phyloP scores from a whole-genome alignment of 345 rosid genomes.

The Eucalyptus cloeziana region DNA sequence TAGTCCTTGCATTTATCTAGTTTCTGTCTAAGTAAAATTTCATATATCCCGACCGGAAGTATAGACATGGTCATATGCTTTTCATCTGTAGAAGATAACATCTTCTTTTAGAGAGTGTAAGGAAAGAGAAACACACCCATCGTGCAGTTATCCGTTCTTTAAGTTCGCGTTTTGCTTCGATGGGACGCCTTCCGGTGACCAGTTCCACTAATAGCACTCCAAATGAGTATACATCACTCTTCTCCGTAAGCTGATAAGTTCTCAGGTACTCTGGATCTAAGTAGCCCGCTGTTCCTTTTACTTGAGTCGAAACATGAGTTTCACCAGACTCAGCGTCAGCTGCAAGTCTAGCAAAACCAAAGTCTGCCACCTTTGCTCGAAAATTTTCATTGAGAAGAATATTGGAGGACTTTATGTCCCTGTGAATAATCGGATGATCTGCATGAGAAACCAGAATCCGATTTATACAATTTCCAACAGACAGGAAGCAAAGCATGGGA shows the following conservation, averaged over 20 bases:
- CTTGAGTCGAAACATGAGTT: constrained; percentile 93
- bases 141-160: constrained; percentile 66
- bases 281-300: constrained; percentile 97
- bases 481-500: not conserved
- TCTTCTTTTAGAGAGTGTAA: not conserved
- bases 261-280: constrained; percentile 83
- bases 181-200: constrained; percentile 78
- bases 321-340: constrained; percentile 73
- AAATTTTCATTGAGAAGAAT: constrained; percentile 77
- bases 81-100: not conserved
- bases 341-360: constrained; percentile 82
- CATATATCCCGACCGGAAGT: not conserved
- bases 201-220: constrained; percentile 79
- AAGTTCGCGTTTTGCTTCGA: constrained; percentile 59
- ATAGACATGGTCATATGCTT: not conserved
- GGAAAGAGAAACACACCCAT: constrained; percentile 46
- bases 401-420: constrained; percentile 94
- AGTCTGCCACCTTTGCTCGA: constrained; percentile 90
- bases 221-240: constrained; percentile 92
- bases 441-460: not conserved
- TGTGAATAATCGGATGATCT: constrained; percentile 95
- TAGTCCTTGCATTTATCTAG: not conserved
- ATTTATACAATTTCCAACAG: not conserved
- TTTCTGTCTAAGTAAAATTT: not conserved
- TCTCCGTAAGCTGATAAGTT: constrained; percentile 86